Evolutionary conservation across 208 protist genomes (phyloP), one percentile per base, ranked within the genome.

Genomic region (Blechomonas ayalai): DNA sequence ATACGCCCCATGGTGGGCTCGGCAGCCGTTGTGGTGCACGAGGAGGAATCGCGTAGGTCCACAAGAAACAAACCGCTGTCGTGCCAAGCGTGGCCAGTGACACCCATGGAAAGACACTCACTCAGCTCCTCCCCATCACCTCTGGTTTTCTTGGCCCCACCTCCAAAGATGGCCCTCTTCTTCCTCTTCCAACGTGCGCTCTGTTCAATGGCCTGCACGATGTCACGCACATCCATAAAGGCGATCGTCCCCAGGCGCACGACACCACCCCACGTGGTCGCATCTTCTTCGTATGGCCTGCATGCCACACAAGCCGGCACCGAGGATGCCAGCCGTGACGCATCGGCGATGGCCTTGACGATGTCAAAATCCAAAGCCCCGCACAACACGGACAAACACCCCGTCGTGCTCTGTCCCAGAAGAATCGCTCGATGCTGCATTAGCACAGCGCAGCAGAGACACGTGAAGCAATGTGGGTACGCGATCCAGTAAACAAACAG

Each of bases 41-140:
- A 5, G 8, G 26, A 4, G 3, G 16, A 9, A 40, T 51, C 35
- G 37, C 72, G 67, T 8, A 82, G 29, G 37, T 87, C 73, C 1
- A 87, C 54, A 13, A 87, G 42, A 53, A 73, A 87, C 18, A 87
- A 19, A 0, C 78, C 78, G 1, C 50, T 41, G 34, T 61, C 31
- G 4, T 38, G 44, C 57, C 57, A 64, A 20, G 25, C 28, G 7
- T 42, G 40, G 13, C 12, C 31, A 35, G 31, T n/a, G n/a, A n/a
- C 31, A 13, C 24, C 33, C n/a, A n/a, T n/a, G n/a, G n/a, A n/a
- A n/a, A n/a, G n/a, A n/a, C n/a, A n/a, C n/a, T n/a, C n/a, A n/a
- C n/a, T n/a, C n/a, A n/a, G n/a, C n/a, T n/a, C n/a, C n/a, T n/a
- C n/a, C n/a, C n/a, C n/a, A n/a, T n/a, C n/a, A n/a, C n/a, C n/a